phyloP scores from a whole-genome alignment of 331 rosid genomes.

The Quercus lobata region DNA sequence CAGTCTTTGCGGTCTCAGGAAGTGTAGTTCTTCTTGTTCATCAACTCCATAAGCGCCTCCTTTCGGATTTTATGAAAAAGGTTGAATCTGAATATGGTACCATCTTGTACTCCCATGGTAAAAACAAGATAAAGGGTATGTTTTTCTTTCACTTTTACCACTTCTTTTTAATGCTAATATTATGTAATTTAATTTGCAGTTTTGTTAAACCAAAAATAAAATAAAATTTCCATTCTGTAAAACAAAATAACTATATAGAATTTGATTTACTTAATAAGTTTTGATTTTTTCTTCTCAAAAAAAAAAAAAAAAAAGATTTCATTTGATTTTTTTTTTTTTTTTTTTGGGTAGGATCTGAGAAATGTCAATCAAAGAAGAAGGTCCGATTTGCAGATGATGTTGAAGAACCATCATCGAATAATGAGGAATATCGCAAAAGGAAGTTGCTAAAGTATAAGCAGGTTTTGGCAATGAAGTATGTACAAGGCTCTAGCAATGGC shows the following conservation, averaged over 20 bases:
- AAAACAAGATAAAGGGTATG: not conserved
- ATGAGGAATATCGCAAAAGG: conserved; percentile 29
- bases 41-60: conserved; percentile 67
- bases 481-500: not conserved
- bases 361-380: conserved; percentile 44
- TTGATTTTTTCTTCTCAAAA: not conserved
- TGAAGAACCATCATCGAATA: conserved; percentile 32
- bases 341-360: conserved; percentile 20
- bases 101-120: not conserved
- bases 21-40: conserved; percentile 63
- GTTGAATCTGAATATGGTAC: conserved; percentile 46
- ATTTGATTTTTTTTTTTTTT: not conserved
- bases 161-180: no score
- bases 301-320: no score
- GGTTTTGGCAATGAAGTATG: conserved; percentile 1
- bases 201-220: no score
- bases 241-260: no score
- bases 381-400: conserved; percentile 65
- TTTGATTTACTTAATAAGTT: not conserved
- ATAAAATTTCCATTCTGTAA: no score
- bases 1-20: conserved; percentile 76
- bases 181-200: not conserved
- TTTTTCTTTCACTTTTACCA: not conserved
- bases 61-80: conserved; percentile 68
- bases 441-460: not conserved